A percentile compares a stretch with the other conserved stretches of the same genome.
These are phyloP conservation scores for Termitomyces sp. DNA, from an alignment of 768 basidiomycete genomes.

Conservation along the genomic window DNA sequence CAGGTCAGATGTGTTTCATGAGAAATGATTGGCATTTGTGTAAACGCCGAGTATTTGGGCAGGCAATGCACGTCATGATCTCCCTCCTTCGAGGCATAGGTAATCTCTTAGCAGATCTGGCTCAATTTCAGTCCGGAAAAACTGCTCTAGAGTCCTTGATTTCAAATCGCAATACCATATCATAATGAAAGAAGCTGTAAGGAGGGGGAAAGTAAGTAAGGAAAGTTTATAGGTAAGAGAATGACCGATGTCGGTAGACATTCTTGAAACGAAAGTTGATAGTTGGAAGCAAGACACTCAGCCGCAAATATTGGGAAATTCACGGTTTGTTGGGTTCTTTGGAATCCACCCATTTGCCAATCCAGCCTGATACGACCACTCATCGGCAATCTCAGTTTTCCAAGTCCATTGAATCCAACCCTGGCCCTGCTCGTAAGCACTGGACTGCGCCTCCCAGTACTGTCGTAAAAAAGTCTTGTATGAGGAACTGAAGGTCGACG, in stretches of 20 bases:
- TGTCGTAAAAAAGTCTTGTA: conserved; percentile 82
- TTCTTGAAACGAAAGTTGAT: not conserved
- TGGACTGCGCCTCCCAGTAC: conserved; percentile 82
- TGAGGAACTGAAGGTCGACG: conserved; percentile 60
- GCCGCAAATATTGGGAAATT: conserved; percentile 63
- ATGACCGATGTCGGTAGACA: not conserved
- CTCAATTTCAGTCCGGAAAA: too few relatives aligned
- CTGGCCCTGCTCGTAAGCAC: conserved; percentile 59
- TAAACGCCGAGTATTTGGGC: too few relatives aligned
- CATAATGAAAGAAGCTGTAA: not conserved
- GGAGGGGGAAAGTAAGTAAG: conserved; percentile 1
- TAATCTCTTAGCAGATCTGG: too few relatives aligned
- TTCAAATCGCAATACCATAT: too few relatives aligned
- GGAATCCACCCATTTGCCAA: conserved; percentile 85
- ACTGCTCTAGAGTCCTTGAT: too few relatives aligned
- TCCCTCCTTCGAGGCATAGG: too few relatives aligned
- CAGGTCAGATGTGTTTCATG: too few relatives aligned
- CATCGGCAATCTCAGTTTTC: conserved; percentile 79
- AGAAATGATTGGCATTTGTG: too few relatives aligned
- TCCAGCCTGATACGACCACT: conserved; percentile 88
- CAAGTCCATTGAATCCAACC: conserved; percentile 85
- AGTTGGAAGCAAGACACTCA: conserved; percentile 13
- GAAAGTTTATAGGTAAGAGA: not conserved
- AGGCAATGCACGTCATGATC: too few relatives aligned
- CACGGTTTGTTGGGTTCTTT: conserved; percentile 34